These are phyloP conservation scores for Botrytis medusae DNA, from an alignment of 2,329 filamentous ascomycete genomes.

Conservation along the genomic window DNA sequence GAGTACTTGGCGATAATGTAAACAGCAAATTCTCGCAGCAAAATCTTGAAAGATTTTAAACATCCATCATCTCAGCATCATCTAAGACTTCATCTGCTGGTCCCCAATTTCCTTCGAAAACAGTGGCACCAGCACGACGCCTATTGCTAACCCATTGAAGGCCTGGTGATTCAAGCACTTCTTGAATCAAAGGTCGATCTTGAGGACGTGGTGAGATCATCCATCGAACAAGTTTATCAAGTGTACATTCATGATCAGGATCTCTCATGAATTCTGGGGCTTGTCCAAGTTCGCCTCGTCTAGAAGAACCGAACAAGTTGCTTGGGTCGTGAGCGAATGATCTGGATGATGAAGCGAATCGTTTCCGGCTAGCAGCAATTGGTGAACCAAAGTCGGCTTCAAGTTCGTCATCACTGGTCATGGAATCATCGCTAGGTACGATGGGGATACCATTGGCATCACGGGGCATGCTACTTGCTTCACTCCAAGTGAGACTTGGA, in stretches of 20 bases:
- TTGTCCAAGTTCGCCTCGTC: conserved; percentile 55
- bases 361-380: conserved; percentile 36
- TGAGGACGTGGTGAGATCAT: conserved; percentile 80
- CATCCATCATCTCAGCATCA: conserved; percentile 43
- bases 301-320: conserved; percentile 44
- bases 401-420: conserved; percentile 44
- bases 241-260: conserved; percentile 65
- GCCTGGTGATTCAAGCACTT: conserved; percentile 71
- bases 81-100: conserved; percentile 58
- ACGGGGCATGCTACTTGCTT: conserved; percentile 66
- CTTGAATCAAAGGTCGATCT: conserved; percentile 70
- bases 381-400: conserved; percentile 43
- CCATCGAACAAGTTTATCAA: conserved; percentile 81
- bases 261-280: conserved; percentile 92
- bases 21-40: conserved; percentile 26
- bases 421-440: conserved; percentile 39
- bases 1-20: conserved; percentile 27
- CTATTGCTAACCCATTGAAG: conserved; percentile 77
- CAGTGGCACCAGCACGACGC: conserved; percentile 82
- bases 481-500: conserved; percentile 82
- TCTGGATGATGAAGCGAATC: conserved; percentile 34
- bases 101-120: conserved; percentile 96
- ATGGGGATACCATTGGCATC: conserved; percentile 73
- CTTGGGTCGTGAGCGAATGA: conserved; percentile 40
- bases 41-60: conserved; percentile 32